phyloP scores from a whole-genome alignment of 2,329 filamentous ascomycete genomes.

The Ceratocystiopsis minuta region DNA sequence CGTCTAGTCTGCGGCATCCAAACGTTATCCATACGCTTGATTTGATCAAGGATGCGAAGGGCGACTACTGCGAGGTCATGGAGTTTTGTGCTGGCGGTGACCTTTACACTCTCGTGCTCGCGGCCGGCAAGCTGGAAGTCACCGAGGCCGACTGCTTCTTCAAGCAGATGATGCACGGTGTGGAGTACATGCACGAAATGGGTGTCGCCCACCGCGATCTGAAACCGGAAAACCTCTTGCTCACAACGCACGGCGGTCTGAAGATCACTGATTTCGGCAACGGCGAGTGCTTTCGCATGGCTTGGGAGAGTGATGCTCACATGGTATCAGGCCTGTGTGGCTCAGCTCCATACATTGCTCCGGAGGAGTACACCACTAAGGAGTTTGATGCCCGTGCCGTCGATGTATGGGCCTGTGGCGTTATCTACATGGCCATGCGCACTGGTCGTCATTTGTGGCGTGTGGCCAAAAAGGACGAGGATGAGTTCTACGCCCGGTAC shows the following conservation, averaged over 20 bases:
- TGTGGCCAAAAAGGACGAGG: constrained; percentile 89
- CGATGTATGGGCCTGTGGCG: constrained; percentile 93
- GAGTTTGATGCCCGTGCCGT: constrained; percentile 97
- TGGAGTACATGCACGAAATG: constrained; percentile 99
- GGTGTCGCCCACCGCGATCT: constrained; percentile 92
- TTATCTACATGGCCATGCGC: constrained; percentile 99
- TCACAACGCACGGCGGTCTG: constrained; percentile 79
- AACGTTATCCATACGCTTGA: constrained; percentile 98
- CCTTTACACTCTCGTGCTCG: constrained; percentile 79
- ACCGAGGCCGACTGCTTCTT: constrained; percentile 94
- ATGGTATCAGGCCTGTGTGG: constrained; percentile 96
- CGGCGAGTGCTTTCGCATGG: constrained; percentile 98
- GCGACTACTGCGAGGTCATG: constrained; percentile 98
- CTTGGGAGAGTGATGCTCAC: constrained; percentile 94
- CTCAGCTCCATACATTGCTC: constrained; percentile 91
- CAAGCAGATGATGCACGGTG: constrained; percentile 97
- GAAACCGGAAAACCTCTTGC: constrained; percentile 87
- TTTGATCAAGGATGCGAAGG: constrained; percentile 85
- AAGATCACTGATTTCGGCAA: constrained; percentile 99
- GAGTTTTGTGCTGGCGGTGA: constrained; percentile 96
- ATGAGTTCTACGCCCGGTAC: constrained; percentile 93
- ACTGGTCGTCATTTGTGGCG: constrained; percentile 93
- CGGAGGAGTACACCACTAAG: constrained; percentile 86
- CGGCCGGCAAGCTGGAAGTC: constrained; percentile 80
- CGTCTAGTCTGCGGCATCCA: constrained; percentile 84